A percentile compares a stretch with the other conserved stretches of the same genome.
Conservation (phyloP, 331 rosid species). For the Erythrophleum ivorense region DNA sequence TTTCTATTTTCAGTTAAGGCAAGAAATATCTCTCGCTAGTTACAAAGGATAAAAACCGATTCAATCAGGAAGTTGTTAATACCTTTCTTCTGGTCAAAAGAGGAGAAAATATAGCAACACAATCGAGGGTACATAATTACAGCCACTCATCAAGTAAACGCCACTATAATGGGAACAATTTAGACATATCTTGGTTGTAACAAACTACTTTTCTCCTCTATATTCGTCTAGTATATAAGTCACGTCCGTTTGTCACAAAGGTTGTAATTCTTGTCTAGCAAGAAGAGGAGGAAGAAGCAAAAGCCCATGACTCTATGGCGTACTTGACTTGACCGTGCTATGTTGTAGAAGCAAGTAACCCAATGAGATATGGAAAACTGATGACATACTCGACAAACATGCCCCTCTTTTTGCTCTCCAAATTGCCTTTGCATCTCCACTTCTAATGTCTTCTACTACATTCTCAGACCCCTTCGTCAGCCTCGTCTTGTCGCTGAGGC, state of each 20-base stretch:
- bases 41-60: not conserved
- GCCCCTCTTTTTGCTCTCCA: not conserved
- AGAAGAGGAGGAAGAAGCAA: not conserved
- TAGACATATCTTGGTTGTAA: not conserved
- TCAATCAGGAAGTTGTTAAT: not conserved
- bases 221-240: not conserved
- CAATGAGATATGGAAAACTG: conserved; percentile 44
- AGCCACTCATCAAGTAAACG: not conserved
- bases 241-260: not conserved
- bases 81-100: not conserved
- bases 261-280: not conserved
- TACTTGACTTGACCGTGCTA: not conserved
- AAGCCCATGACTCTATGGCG: not conserved
- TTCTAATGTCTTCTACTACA: not conserved
- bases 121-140: not conserved
- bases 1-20: not conserved
- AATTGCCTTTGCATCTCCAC: not conserved
- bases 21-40: not conserved
- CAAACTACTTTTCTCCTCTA: not conserved
- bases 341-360: not conserved
- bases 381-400: not conserved
- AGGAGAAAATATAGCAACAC: not conserved
- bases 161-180: not conserved
- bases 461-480: not conserved
- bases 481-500: conserved; percentile 58